Base-by-base conservation (phyloP, 2,329 filamentous ascomycete genomes). In the Calonectria ilicicola region DNA sequence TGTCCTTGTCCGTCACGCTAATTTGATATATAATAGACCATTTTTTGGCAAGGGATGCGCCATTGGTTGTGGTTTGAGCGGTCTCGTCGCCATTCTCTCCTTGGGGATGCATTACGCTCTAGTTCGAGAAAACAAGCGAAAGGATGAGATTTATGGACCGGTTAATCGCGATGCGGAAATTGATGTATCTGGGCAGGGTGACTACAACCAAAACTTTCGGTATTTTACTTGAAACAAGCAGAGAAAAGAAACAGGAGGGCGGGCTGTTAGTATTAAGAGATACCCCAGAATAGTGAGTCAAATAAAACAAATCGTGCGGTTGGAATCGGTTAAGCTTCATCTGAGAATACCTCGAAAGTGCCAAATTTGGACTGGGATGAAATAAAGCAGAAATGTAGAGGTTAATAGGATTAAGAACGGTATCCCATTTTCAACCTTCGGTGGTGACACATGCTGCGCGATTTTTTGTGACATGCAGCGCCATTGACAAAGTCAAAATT, bases 151-250 rank as follows among this genome's bases (percentile, higher is more conserved):
- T 29, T 72, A 72, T 51, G 72, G 72, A 8, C 12, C 53, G 3
- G 62, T 53, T 1, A 62, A 67, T 15, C 15, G 21, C 15, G 23
- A 32, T n/a, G 40, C 14, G 8, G 21, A 62, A 4, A 53, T 72
- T 23, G 70, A 72, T 47, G 72, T 72, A 19, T 65, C 65, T 9
- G 69, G 68, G 5, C 42, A 35, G 17, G 72, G 72, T 3, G 72
- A 74, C n/a, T 63, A 74, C 42, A 67, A 58, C 40, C 49, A 47
- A 40, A 66, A 72, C 27, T 74, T 74, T 23, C 65, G 69, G 2
- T 74, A 74, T 32, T 65, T 74, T 9, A 67, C 47, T 12, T 67
- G 38, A 63, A n/a, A 6, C 10, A 26, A 4, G 7, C 29, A 32
- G 14, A 23, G 32, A 15, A 23, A 32, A 5, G 1, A 58, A 21